These are phyloP conservation scores for Paulownia fortunei DNA, from an alignment of 257 asterid species.

Conservation along the genomic window DNA sequence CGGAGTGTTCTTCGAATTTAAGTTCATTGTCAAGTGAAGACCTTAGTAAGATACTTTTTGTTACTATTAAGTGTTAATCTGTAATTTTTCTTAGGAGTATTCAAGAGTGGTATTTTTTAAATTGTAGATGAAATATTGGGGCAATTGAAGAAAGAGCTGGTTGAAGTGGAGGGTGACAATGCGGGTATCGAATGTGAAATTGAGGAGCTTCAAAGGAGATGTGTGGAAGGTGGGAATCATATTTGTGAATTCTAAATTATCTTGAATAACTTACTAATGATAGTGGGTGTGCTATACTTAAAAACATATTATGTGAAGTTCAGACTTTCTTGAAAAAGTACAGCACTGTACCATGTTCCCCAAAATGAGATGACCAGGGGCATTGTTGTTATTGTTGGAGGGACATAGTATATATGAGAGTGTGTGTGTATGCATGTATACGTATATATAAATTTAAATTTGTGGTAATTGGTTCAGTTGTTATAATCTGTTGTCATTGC, in stretches of 20 bases:
- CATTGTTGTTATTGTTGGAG: background rate
- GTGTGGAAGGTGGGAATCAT: constrained; percentile 55
- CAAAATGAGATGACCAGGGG: constrained; percentile 3
- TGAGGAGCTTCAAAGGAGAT: constrained; percentile 57
- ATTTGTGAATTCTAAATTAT: background rate
- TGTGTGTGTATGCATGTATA: no score
- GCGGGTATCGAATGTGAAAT: constrained; percentile 51
- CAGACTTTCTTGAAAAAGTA: background rate
- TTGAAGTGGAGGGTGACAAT: constrained; percentile 61
- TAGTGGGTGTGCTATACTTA: background rate
- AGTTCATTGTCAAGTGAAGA: constrained; percentile 50
- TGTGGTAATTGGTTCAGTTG: constrained; percentile 2
- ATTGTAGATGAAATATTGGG: constrained; percentile 59
- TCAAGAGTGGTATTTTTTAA: background rate
- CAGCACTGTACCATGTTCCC: background rate
- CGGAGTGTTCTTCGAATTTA: constrained; percentile 49
- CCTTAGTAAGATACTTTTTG: constrained; percentile 46
- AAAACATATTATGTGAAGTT: background rate
- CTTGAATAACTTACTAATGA: background rate
- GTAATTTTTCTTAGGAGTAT: background rate
- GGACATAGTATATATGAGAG: background rate
- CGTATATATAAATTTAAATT: background rate
- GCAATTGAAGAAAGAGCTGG: constrained; percentile 59
- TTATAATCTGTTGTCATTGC: constrained; percentile 13
- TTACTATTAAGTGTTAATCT: background rate